A percentile compares a stretch with the other conserved stretches of the same genome.
phyloP scores from a whole-genome alignment of 495 filamentous ascomycete genomes.

The Neurospora sp. region DNA sequence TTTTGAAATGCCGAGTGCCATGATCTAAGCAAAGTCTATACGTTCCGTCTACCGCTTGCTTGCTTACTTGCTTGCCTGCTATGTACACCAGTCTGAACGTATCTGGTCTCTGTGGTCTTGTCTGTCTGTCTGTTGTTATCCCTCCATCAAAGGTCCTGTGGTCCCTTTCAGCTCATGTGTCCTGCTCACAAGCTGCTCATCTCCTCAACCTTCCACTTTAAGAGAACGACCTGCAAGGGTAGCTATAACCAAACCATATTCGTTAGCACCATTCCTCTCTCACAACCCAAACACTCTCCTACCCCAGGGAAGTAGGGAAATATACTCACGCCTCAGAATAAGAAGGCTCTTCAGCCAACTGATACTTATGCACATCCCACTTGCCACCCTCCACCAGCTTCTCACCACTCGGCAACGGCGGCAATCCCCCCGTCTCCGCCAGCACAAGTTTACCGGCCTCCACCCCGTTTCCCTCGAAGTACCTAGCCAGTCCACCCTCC shows the following conservation, averaged over 20 bases:
- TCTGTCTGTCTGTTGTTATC: neutral
- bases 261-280: slow-evolving; percentile 11
- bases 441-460: slow-evolving; percentile 55
- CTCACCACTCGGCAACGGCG: slow-evolving; percentile 67
- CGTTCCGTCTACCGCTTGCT: neutral
- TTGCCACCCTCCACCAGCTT: slow-evolving; percentile 27
- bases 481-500: slow-evolving; percentile 56
- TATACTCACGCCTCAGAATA: slow-evolving; percentile 47
- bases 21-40: neutral
- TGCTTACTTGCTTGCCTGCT: neutral
- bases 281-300: neutral
- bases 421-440: slow-evolving; percentile 53
- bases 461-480: slow-evolving; percentile 57
- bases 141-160: neutral
- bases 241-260: slow-evolving; percentile 8
- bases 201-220: slow-evolving; percentile 2
- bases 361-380: slow-evolving; percentile 46
- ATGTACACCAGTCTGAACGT: slow-evolving; percentile 1
- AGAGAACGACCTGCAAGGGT: slow-evolving; percentile 27
- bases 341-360: slow-evolving; percentile 43
- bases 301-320: neutral
- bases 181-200: neutral
- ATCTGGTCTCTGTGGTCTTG: neutral
- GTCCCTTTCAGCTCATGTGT: neutral
- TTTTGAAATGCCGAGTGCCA: neutral